Evolutionary conservation across 2,329 filamentous ascomycete species (phyloP).

Genomic region (Tolypocladium tundrense): DNA sequence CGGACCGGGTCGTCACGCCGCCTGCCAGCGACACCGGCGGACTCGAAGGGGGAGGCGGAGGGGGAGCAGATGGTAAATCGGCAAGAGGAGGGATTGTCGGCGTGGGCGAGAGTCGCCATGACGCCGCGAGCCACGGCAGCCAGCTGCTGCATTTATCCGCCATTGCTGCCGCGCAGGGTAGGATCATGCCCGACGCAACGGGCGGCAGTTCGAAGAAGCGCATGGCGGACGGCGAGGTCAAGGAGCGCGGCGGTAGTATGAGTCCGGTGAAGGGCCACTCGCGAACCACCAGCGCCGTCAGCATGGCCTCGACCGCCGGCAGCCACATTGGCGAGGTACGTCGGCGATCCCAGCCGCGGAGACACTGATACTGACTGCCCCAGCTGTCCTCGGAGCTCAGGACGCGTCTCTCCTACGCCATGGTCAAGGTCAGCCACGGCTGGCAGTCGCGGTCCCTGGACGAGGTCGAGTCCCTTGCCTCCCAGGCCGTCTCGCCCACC

Average conservation of each 20-base stretch:
- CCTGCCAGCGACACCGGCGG: constrained; percentile 13
- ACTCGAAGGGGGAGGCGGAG: neutral
- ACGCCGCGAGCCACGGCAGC: constrained; percentile 32
- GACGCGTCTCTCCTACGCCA: constrained; percentile 81
- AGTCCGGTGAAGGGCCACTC: constrained; percentile 51
- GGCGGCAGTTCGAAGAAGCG: constrained; percentile 51
- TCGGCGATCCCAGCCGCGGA: constrained; percentile 6
- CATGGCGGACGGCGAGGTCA: constrained; percentile 66
- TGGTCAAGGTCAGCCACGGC: constrained; percentile 84
- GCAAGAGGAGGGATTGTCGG: neutral
- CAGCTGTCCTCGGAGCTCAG: constrained; percentile 71
- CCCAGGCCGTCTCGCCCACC: constrained; percentile 54
- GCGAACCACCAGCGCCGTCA: constrained; percentile 61
- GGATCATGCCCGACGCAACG: constrained; percentile 28
- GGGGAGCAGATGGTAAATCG: neutral
- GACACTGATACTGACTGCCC: neutral
- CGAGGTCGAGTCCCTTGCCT: constrained; percentile 66
- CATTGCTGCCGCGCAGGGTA: constrained; percentile 43
- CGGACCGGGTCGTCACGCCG: constrained; percentile 18
- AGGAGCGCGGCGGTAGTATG: constrained; percentile 34
- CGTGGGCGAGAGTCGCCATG: constrained; percentile 6
- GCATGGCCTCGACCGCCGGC: constrained; percentile 45
- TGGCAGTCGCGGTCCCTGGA: constrained; percentile 73
- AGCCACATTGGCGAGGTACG: constrained; percentile 71
- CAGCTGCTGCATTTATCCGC: constrained; percentile 50